Conservation (phyloP, 2,329 filamentous ascomycete species). For the Penicillium sp. region DNA sequence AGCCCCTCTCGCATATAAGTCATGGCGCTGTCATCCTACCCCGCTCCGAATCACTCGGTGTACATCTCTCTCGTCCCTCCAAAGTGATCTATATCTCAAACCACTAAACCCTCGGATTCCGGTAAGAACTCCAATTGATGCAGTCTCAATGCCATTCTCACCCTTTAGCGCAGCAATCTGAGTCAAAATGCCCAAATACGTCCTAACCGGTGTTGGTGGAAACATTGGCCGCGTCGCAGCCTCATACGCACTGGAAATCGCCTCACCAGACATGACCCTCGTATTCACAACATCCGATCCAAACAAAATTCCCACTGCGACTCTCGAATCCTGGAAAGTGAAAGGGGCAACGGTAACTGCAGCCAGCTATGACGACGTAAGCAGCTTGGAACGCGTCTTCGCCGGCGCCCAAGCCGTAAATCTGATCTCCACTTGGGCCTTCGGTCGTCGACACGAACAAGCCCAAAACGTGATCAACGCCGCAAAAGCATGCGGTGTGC, state of each 20-base stretch:
- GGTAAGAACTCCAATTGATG: no score
- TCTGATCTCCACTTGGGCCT: not conserved
- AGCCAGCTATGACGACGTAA: not conserved
- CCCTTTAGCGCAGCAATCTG: not conserved
- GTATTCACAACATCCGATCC: conserved; percentile 1
- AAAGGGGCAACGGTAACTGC: not conserved
- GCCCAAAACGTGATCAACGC: not conserved
- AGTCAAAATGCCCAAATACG: conserved; percentile 1
- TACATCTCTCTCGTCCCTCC: not conserved
- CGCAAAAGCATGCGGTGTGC: not conserved
- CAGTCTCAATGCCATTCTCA: not conserved
- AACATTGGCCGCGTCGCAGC: conserved; percentile 1
- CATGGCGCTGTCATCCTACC: not conserved
- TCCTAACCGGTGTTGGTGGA: not conserved
- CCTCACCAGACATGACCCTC: not conserved
- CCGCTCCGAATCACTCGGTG: not conserved
- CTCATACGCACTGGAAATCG: conserved; percentile 5
- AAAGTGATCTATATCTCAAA: not conserved
- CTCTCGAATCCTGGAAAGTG: not conserved
- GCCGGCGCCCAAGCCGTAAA: not conserved
- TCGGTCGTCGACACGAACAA: not conserved
- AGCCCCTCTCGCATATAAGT: not conserved
- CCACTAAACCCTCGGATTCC: no score
- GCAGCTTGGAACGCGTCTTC: not conserved
- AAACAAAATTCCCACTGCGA: not conserved